These are phyloP conservation scores for Calonectria hongkongensis DNA, from an alignment of 2,329 filamentous ascomycete species.

Conservation along the genomic window DNA sequence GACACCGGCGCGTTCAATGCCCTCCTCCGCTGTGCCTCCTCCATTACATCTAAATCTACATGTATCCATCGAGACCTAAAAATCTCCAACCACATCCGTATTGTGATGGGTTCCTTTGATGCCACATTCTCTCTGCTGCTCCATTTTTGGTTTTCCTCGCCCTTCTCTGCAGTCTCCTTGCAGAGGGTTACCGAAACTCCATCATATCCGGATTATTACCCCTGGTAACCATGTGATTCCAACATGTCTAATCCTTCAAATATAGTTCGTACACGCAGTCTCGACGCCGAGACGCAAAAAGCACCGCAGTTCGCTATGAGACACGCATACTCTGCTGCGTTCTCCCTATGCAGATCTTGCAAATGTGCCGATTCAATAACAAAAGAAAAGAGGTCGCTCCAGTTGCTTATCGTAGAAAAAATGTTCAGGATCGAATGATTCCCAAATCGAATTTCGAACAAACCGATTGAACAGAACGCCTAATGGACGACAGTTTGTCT, in stretches of 20 bases:
- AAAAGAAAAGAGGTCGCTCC: constrained; percentile 28
- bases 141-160: constrained; percentile 38
- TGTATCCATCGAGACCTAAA: constrained; percentile 43
- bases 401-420: constrained; percentile 41
- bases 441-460: constrained; percentile 44
- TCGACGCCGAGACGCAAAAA: constrained; percentile 52
- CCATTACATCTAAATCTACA: constrained; percentile 55
- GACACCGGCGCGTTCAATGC: constrained; percentile 35
- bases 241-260: constrained; percentile 55
- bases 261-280: constrained; percentile 58
- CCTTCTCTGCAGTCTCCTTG: constrained; percentile 45
- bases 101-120: constrained; percentile 39
- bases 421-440: constrained; percentile 37
- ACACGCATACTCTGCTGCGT: constrained; percentile 35
- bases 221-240: constrained; percentile 53
- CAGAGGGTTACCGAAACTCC: constrained; percentile 49
- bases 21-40: constrained; percentile 41
- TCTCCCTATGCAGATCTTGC: constrained; percentile 22
- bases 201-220: constrained; percentile 52
- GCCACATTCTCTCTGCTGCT: constrained; percentile 40
- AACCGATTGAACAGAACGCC: constrained; percentile 52
- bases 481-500: constrained; percentile 44
- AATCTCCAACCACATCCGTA: constrained; percentile 42
- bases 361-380: constrained; percentile 41
- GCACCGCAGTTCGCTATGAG: constrained; percentile 40